These are phyloP conservation scores for Scheffersomyces stambukii DNA, from an alignment of 1,139 yeast genomes.

Conservation along the genomic window DNA sequence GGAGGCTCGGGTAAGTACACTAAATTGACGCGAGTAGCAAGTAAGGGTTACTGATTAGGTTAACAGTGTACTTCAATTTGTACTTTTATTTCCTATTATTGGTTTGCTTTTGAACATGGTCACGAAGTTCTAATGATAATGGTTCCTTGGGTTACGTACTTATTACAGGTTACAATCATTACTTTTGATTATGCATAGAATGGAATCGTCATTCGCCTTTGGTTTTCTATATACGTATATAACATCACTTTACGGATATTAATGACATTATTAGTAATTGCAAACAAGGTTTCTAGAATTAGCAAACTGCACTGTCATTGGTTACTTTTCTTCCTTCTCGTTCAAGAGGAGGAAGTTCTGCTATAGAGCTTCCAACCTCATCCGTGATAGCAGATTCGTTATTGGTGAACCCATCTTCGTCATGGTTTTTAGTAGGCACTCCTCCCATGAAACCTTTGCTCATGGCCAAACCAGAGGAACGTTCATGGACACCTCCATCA, in stretches of 20 bases:
- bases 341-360: conserved; percentile 77
- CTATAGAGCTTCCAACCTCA: conserved; percentile 6
- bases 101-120: neutral
- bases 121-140: neutral
- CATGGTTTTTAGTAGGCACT: conserved; percentile 28
- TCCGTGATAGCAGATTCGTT: neutral
- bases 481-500: conserved; percentile 57
- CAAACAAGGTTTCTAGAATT: neutral
- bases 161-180: no score
- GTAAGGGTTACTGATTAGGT: conserved; percentile 25
- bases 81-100: neutral
- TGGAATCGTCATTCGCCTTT: no score
- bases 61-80: neutral
- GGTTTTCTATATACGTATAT: no score
- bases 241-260: no score
- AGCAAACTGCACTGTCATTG: conserved; percentile 1
- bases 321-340: conserved; percentile 65
- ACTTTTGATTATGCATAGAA: no score
- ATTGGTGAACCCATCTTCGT: conserved; percentile 1
- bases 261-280: no score
- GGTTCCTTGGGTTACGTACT: no score
- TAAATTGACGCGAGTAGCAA: conserved; percentile 39
- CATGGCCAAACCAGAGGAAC: conserved; percentile 82
- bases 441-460: conserved; percentile 87
- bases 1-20: conserved; percentile 12